Conservation (phyloP, 140 eudicot species). For the Ambrosia hybrid region DNA sequence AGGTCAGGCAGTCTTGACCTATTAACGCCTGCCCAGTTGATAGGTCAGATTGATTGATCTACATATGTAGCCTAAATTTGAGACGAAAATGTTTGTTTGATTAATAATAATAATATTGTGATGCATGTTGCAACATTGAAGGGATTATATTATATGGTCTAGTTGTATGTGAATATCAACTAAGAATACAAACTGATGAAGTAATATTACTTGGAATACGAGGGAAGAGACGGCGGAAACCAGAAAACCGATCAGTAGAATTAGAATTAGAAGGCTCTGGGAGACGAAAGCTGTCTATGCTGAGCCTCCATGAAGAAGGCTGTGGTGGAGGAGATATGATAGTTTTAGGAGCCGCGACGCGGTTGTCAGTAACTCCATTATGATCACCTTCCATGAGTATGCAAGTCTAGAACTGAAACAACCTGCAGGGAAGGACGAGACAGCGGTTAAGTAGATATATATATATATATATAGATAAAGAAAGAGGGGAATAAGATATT, state of each 20-base stretch:
- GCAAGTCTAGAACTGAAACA: background rate
- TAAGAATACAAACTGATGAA: background rate
- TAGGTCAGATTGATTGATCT: too few species aligned
- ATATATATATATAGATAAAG: too few species aligned
- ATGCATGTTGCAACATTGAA: constrained; percentile 9
- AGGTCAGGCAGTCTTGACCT: too few species aligned
- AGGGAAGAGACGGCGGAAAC: constrained; percentile 32
- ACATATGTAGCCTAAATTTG: too few species aligned
- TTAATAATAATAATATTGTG: background rate
- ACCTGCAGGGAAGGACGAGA: background rate
- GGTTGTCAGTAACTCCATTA: background rate
- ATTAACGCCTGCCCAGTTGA: too few species aligned
- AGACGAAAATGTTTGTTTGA: too few species aligned
- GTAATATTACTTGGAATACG: constrained; percentile 33
- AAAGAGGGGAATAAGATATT: background rate
- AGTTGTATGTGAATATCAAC: background rate
- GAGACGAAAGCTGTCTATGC: constrained; percentile 5
- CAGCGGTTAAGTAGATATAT: too few species aligned
- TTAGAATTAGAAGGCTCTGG: background rate
- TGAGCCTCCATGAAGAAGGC: constrained; percentile 18
- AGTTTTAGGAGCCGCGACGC: background rate
- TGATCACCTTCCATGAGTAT: background rate
- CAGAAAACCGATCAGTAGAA: constrained; percentile 22
- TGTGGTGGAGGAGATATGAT: background rate
- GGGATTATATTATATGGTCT: background rate